phyloP scores from a whole-genome alignment of 2,329 filamentous ascomycete species.

The Scopulariopsis brevicaulis region DNA sequence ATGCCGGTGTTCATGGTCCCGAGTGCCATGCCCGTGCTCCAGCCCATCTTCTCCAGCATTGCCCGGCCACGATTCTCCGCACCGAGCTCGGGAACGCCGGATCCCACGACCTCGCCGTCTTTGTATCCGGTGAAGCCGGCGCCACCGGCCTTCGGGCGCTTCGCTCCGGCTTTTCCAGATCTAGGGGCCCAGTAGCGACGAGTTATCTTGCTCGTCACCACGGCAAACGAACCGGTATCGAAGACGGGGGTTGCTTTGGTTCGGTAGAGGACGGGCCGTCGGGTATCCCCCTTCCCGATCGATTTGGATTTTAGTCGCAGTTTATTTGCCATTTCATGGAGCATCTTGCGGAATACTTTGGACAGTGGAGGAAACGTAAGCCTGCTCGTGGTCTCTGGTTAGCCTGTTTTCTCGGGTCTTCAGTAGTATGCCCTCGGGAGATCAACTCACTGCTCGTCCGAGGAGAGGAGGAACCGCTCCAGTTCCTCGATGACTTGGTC shows the following conservation, averaged over 20 bases:
- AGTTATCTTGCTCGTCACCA: neutral
- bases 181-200: neutral
- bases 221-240: conserved; percentile 14
- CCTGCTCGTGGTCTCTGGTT: conserved; percentile 23
- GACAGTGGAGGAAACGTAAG: conserved; percentile 76
- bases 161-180: neutral
- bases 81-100: conserved; percentile 72
- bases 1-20: conserved; percentile 81
- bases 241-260: conserved; percentile 55
- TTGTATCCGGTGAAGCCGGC: conserved; percentile 11
- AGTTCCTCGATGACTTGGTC: conserved; percentile 65
- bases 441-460: conserved; percentile 46
- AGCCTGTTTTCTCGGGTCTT: neutral
- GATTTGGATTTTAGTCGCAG: conserved; percentile 80
- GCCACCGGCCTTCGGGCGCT: neutral
- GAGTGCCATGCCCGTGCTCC: conserved; percentile 75
- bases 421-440: neutral
- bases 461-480: conserved; percentile 53
- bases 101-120: conserved; percentile 84
- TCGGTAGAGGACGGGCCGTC: conserved; percentile 69
- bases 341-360: conserved; percentile 59
- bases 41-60: conserved; percentile 96
- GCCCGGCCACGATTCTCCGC: conserved; percentile 71
- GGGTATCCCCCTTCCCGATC: conserved; percentile 56
- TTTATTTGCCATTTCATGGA: conserved; percentile 68